Evolutionary conservation across 1,284 basidiomycete genomes (phyloP).

Genomic region (Leccinum subfulvum): DNA sequence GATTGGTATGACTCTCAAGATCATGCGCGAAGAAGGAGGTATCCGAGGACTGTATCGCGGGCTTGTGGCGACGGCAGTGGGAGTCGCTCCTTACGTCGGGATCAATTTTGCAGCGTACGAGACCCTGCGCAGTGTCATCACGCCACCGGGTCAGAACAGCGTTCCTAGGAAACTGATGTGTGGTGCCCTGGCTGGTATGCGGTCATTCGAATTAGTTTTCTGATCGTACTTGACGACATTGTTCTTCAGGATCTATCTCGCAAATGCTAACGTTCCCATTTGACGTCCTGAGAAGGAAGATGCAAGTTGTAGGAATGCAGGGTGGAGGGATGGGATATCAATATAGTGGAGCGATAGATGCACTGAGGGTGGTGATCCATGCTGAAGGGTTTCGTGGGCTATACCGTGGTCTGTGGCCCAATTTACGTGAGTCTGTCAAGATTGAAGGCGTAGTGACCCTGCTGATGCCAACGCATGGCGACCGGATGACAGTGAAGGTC

Average conservation of each 20-base stretch:
- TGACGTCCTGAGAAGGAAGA: conserved; percentile 90
- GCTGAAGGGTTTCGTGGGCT: conserved; percentile 75
- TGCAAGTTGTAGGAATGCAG: conserved; percentile 92
- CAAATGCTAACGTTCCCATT: conserved; percentile 96
- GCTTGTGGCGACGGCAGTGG: conserved; percentile 82
- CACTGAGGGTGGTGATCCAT: conserved; percentile 65
- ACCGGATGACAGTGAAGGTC: conserved; percentile 66
- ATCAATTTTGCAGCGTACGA: conserved; percentile 85
- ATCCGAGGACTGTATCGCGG: conserved; percentile 86
- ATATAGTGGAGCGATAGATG: conserved; percentile 80
- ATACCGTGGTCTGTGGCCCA: conserved; percentile 90
- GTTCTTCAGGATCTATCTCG: conserved; percentile 67
- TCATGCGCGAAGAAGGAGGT: conserved; percentile 90
- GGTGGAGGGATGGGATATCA: conserved; percentile 57
- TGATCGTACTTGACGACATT: conserved; percentile 12
- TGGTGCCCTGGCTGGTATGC: conserved; percentile 70
- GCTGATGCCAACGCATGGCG: conserved; percentile 6
- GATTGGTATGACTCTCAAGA: conserved; percentile 85
- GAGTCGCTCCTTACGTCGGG: conserved; percentile 91
- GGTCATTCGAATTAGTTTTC: conserved; percentile 1
- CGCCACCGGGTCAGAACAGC: conserved; percentile 72
- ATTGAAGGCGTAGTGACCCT: conserved; percentile 13
- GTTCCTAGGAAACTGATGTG: conserved; percentile 66
- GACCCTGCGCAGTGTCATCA: conserved; percentile 66
- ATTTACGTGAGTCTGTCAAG: conserved; percentile 67